Conservation (phyloP, 805 yeast species). For the Candida manassasensis region DNA sequence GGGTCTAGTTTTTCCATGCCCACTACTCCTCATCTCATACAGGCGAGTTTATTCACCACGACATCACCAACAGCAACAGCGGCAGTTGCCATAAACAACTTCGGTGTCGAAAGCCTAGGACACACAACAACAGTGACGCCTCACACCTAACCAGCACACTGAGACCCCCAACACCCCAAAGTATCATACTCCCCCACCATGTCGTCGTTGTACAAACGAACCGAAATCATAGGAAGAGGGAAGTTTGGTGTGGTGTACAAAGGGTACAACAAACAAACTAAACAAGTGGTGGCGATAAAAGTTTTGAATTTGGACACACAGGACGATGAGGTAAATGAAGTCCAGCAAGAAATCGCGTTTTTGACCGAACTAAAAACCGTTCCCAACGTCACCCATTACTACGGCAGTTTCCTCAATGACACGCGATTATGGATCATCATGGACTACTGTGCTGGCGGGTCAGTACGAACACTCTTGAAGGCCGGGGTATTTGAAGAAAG, state of each 20-base stretch:
- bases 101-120: too few relatives aligned
- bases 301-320: slow-evolving; percentile 88
- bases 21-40: too few relatives aligned
- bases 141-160: slow-evolving; percentile 3
- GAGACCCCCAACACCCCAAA: neutral
- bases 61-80: too few relatives aligned
- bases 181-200: slow-evolving; percentile 10
- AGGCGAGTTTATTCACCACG: too few relatives aligned
- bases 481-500: slow-evolving; percentile 88
- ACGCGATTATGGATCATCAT: slow-evolving; percentile 95
- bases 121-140: neutral
- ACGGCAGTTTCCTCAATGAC: slow-evolving; percentile 81
- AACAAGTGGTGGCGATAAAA: slow-evolving; percentile 85
- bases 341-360: slow-evolving; percentile 87
- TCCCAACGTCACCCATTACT: slow-evolving; percentile 91
- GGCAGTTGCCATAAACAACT: too few relatives aligned
- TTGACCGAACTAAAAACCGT: slow-evolving; percentile 74
- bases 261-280: slow-evolving; percentile 66
- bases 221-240: slow-evolving; percentile 92
- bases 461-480: slow-evolving; percentile 75
- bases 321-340: slow-evolving; percentile 91
- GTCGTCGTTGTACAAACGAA: slow-evolving; percentile 54
- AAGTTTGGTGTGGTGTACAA: slow-evolving; percentile 96
- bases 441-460: slow-evolving; percentile 98
- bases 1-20: too few relatives aligned